phyloP scores from a whole-genome alignment of 78 protist genomes.

The slime mould (Dictyostelium discoideum) region DNA sequence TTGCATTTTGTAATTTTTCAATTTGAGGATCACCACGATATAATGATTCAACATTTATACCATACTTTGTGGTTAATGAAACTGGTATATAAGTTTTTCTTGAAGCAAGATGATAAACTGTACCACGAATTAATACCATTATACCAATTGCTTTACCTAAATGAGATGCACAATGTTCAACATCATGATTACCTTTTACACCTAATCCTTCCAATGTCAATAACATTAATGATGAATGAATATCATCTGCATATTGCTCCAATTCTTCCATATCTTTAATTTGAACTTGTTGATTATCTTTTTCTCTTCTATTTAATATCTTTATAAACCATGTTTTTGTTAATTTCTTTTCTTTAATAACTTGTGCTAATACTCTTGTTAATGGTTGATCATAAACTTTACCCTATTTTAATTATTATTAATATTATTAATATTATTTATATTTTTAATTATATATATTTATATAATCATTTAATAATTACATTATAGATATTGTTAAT shows the following conservation, averaged over 20 bases:
- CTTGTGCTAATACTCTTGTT: constrained; percentile 69
- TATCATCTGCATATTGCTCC: constrained; percentile 55
- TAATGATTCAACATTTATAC: constrained; percentile 32
- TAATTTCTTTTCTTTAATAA: constrained; percentile 63
- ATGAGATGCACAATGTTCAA: constrained; percentile 70
- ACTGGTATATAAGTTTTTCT: constrained; percentile 64
- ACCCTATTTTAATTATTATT: constrained; percentile 15
- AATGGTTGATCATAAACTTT: constrained; percentile 81
- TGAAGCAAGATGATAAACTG: constrained; percentile 12
- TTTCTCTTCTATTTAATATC: constrained; percentile 64
- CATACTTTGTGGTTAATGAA: constrained; percentile 58
- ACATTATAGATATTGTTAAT: constrained; percentile 74
- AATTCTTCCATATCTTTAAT: constrained; percentile 55
- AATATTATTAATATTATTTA: neutral
- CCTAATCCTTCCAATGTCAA: constrained; percentile 52
- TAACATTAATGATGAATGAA: constrained; percentile 40
- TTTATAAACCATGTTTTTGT: constrained; percentile 71
- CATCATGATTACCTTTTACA: constrained; percentile 28
- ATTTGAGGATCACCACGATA: constrained; percentile 40
- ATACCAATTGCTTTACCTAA: constrained; percentile 63
- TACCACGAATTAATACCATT: constrained; percentile 57
- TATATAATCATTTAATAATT: neutral
- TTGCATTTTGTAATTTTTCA: constrained; percentile 31
- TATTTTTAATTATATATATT: no score
- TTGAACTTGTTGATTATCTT: constrained; percentile 33